Percentiles rank a stretch among this genome's conserved stretches.
phyloP scores from a whole-genome alignment of 139 green algal genomes.

The Tetradesmus lagerheimii region DNA sequence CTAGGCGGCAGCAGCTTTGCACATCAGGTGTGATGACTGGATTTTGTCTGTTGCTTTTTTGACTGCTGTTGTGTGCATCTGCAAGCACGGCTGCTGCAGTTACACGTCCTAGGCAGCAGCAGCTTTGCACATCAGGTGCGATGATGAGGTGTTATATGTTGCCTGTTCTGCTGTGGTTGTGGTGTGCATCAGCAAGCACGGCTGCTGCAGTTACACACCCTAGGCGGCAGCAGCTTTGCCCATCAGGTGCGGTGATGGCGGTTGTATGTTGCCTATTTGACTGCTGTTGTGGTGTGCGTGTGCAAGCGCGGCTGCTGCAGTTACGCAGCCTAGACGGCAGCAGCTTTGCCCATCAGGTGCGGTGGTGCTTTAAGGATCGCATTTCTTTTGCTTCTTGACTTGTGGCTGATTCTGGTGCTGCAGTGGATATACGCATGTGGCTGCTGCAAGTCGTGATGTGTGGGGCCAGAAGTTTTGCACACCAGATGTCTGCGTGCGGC shows the following conservation, averaged over 20 bases:
- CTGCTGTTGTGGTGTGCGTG: too few relatives aligned
- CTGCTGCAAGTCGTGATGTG: too few relatives aligned
- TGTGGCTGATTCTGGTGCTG: too few relatives aligned
- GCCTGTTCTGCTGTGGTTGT: too few relatives aligned
- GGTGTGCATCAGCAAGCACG: conserved; percentile 9
- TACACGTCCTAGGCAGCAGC: neutral
- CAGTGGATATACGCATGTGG: too few relatives aligned
- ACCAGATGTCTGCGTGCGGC: too few relatives aligned
- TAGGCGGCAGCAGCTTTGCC: neutral
- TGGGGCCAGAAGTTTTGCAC: too few relatives aligned
- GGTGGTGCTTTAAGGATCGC: too few relatives aligned
- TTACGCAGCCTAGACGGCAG: neutral
- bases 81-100: conserved; percentile 9
- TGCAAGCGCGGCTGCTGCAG: too few relatives aligned
- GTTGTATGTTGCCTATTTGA: too few relatives aligned
- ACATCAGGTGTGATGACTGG: neutral
- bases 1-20: neutral
- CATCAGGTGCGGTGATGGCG: neutral
- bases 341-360: conserved; percentile 29
- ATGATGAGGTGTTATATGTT: neutral
- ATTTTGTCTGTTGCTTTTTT: neutral
- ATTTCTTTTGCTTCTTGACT: too few relatives aligned
- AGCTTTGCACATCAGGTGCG: conserved; percentile 30
- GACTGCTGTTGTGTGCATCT: too few relatives aligned
- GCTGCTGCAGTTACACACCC: neutral